Percentiles rank a stretch among this genome's conserved stretches.
Evolutionary conservation across 2,329 filamentous ascomycete genomes (phyloP).

Genomic region (Fusarium armeniacum): DNA sequence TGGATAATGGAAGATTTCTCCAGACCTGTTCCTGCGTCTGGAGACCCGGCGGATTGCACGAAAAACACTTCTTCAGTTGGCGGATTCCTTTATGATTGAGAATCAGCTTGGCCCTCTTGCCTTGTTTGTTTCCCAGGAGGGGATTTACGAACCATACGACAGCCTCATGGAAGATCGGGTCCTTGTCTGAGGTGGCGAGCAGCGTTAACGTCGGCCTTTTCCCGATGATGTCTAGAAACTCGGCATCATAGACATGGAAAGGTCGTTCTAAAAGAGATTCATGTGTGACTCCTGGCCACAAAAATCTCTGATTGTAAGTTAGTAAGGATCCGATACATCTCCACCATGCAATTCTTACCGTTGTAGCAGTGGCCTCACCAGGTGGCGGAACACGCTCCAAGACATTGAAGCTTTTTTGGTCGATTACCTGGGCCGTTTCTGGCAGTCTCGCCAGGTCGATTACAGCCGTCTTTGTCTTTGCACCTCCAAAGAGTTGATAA

Average conservation of each 20-base stretch:
- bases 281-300: slow-evolving; percentile 42
- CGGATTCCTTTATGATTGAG: slow-evolving; percentile 46
- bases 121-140: rapidly evolving
- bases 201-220: slow-evolving; percentile 63
- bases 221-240: slow-evolving; percentile 65
- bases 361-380: slow-evolving; percentile 37
- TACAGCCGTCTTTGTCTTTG: neutral
- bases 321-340: rapidly evolving
- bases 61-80: slow-evolving; percentile 68
- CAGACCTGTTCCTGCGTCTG: slow-evolving; percentile 63
- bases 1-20: slow-evolving; percentile 65
- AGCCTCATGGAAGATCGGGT: slow-evolving; percentile 69
- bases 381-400: slow-evolving; percentile 36
- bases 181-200: slow-evolving; percentile 60
- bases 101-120: neutral
- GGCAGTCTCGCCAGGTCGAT: slow-evolving; percentile 17
- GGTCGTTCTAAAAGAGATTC: slow-evolving; percentile 37
- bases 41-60: slow-evolving; percentile 64
- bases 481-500: slow-evolving; percentile 7
- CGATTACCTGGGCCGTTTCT: slow-evolving; percentile 39
- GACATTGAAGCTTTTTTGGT: slow-evolving; percentile 46
- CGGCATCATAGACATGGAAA: slow-evolving; percentile 59
- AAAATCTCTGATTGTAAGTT: slow-evolving; percentile 14
- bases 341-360: slow-evolving; percentile 4
- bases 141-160: slow-evolving; percentile 60